Evolutionary conservation across 345 rosid genomes (phyloP), one percentile per base, ranked within the genome.

Genomic region (Pistacia integerrima): DNA sequence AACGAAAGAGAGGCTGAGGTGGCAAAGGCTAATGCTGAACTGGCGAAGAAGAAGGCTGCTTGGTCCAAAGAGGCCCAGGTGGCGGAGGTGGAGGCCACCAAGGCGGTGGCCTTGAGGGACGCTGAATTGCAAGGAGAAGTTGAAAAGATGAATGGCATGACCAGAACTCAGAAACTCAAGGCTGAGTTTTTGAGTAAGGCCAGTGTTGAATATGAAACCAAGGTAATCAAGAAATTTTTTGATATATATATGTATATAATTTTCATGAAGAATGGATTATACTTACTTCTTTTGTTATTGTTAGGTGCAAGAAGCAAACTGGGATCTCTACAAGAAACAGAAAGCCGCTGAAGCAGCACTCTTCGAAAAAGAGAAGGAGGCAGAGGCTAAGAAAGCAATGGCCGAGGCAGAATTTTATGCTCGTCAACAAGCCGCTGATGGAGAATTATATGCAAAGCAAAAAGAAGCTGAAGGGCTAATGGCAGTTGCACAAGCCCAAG

Each of bases 151-250:
- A 38, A 90, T 8, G 93, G 94, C 1, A 64, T 83, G 79, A 87
- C 92, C 5, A 75, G 69, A 8, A 92, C 88, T 0, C 94, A 94
- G 90, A 92, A 88, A 78, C 94, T 94, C 17, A 94, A 87, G 82
- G 98, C 97, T 4, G 96, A 92, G 84, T 84, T 87, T 36, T 86
- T 92, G 64, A 90, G 91, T 64, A 86, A 86, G 78, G 93, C 97
- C 1, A 94, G 87, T 33, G 97, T 92, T 54, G 97, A 92, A 75
- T 94, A 92, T 72, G 96, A 90, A 75, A 89, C 94, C 48, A 38
- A 38, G 41, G 33, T 30, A 30, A 30, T 30, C 33, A 30, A 0
- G 33, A 30, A 30, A 25, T 25, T 25, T 25, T 25, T 25, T 25
- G 25, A 25, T 30, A 30, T 30, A 30, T 30, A 30, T 30, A 30